A percentile compares a stretch with the other conserved stretches of the same genome.
phyloP scores from a whole-genome alignment of 345 rosid species.

The Durio zibethinus region DNA sequence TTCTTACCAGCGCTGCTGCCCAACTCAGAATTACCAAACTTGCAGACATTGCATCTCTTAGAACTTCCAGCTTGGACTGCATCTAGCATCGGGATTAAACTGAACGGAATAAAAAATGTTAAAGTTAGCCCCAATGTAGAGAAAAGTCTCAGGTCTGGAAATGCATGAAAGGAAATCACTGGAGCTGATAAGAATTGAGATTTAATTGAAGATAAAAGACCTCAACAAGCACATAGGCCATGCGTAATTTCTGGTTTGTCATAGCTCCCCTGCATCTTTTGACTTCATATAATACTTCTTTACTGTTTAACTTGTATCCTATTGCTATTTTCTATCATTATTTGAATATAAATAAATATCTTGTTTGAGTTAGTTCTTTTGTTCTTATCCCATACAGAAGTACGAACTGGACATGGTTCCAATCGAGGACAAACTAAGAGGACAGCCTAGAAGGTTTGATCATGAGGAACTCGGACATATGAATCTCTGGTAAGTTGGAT shows the following conservation, averaged over 20 bases:
- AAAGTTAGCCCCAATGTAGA: not conserved
- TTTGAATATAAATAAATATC: not conserved
- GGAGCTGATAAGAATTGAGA: not conserved
- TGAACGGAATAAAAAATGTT: not conserved
- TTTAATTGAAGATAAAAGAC: not conserved
- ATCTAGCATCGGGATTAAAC: slow-evolving; percentile 6
- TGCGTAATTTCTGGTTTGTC: not conserved
- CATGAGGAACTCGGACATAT: not conserved
- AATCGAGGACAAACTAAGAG: not conserved
- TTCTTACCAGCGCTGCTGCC: slow-evolving; percentile 31
- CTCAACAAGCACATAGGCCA: not conserved
- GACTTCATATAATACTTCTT: not conserved
- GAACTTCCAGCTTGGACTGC: slow-evolving; percentile 36
- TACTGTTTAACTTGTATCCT: not conserved
- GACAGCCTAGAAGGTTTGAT: not conserved
- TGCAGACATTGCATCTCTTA: slow-evolving; percentile 28
- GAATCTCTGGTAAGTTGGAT: not conserved
- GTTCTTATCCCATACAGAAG: not conserved
- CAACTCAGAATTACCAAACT: slow-evolving; percentile 9
- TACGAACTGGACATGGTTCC: not conserved
- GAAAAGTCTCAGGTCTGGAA: not conserved
- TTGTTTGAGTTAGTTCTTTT: not conserved
- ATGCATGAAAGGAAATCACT: not conserved
- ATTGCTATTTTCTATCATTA: not conserved
- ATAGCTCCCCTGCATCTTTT: not conserved